Base-by-base conservation (phyloP, 805 yeast species). In the Metschnikowia reukaufii region DNA sequence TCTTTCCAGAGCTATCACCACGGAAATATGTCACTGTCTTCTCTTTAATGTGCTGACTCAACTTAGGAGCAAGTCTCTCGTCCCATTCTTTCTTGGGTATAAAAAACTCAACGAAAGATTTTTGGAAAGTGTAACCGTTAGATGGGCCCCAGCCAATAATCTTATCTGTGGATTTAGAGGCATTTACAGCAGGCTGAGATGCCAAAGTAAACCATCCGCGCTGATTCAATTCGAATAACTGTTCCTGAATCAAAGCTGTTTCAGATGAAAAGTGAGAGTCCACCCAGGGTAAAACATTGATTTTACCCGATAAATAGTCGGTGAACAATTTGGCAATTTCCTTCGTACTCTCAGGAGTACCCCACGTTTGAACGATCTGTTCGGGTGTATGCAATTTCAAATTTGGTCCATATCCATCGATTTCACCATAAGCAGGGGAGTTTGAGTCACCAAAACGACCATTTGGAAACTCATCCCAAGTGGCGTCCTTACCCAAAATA, bases 131-230 rank as follows among this genome's bases (percentile, higher is more conserved):
- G 39, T 79, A 72, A 2, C 99, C 99, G 59, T 84, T 80, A 18
- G 77, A 71, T 6, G 99, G 97, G 39, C 99, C 99, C 99, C 99
- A 94, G 2, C 99, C 99, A 62, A 90, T 85, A 25, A 92, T 83
- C 48, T 82, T 82, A 67, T 94, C 98, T n/a, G 81, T 73, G 6
- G 96, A 86, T 33, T 74, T 74, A 32, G 84, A 75, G 8, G 88
- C 88, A 64, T 89, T 86, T 1, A 91, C 85, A 0, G 97, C 94
- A 2, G 99, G 99, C 67, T 94, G 99, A 0, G 98, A 92, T 0
- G 97, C 90, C 47, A 94, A 77, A 0, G 99, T 88, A 70, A 92
- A 86, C 71, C 78, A 81, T 3, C 89, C 89, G 49, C 75, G 72
- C 53, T 79, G 75, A 63, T 91, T 92, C 58, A 94, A 68, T 58